phyloP scores from a whole-genome alignment of 345 rosid genomes.

The Camelina laxa region DNA sequence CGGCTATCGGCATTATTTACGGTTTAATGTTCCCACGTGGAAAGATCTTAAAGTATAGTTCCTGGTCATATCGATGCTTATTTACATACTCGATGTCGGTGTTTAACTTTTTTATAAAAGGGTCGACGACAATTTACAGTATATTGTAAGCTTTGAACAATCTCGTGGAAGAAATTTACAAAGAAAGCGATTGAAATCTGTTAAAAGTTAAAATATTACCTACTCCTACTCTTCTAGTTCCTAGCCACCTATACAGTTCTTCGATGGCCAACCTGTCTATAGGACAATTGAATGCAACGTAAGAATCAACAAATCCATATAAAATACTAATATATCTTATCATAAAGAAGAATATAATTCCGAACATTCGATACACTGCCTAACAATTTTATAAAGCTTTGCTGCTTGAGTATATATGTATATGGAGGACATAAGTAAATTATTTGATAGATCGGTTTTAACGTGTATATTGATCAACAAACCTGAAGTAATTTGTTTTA shows the following conservation, averaged over 20 bases:
- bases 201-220: not conserved
- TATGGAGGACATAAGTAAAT: not conserved
- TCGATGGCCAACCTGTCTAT: conserved; percentile 27
- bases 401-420: not conserved
- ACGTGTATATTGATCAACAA: conserved; percentile 15
- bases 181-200: not conserved
- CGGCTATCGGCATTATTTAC: conserved; percentile 29
- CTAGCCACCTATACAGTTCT: conserved; percentile 6
- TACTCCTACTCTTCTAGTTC: not conserved
- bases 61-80: conserved; percentile 1
- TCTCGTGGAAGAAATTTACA: conserved; percentile 6
- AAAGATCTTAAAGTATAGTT: conserved; percentile 4
- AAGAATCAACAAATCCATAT: not conserved
- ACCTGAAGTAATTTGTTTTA: not conserved
- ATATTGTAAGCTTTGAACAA: not conserved
- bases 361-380: conserved; percentile 17
- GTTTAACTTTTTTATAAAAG: not conserved
- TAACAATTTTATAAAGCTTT: conserved; percentile 1
- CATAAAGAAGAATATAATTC: not conserved
- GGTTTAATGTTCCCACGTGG: conserved; percentile 37
- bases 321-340: not conserved
- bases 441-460: not conserved
- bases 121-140: not conserved
- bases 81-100: conserved; percentile 25
- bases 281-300: conserved; percentile 9